phyloP scores from a whole-genome alignment of 1,284 basidiomycete genomes.

The Tremellales sp. region DNA sequence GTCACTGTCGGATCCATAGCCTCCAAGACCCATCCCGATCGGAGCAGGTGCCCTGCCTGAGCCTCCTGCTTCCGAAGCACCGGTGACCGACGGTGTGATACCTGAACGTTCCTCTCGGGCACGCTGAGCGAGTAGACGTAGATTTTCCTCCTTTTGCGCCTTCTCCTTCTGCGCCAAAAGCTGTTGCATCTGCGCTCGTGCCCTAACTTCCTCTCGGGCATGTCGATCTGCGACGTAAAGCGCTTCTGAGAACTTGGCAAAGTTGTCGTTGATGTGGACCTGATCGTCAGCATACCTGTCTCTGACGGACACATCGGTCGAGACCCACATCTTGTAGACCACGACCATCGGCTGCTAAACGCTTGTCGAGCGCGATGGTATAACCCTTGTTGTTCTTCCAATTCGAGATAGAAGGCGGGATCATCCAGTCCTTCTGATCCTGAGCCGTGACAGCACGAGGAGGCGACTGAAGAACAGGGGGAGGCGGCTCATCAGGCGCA shows the following conservation, averaged over 20 bases:
- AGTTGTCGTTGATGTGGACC: conserved; percentile 98
- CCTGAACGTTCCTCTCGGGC: conserved; percentile 92
- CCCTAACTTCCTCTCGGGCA: conserved; percentile 94
- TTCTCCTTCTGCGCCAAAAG: conserved; percentile 98
- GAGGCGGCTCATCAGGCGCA: conserved; percentile 91
- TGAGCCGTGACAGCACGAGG: conserved; percentile 92
- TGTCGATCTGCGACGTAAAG: conserved; percentile 96
- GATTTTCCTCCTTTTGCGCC: conserved; percentile 90
- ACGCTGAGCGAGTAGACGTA: conserved; percentile 87
- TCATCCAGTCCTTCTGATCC: conserved; percentile 99
- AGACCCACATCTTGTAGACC: conserved; percentile 90
- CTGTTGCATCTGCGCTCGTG: conserved; percentile 95
- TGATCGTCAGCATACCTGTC: conserved; percentile 38
- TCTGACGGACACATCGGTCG: not conserved
- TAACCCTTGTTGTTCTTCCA: conserved; percentile 99
- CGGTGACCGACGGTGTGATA: conserved; percentile 50
- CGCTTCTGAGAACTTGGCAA: conserved; percentile 97
- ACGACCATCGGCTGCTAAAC: conserved; percentile 93
- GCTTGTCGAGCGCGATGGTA: conserved; percentile 97
- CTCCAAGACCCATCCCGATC: conserved; percentile 68
- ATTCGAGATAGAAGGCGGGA: conserved; percentile 98
- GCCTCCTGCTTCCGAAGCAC: conserved; percentile 50
- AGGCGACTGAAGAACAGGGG: conserved; percentile 93
- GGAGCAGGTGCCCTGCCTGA: conserved; percentile 38
- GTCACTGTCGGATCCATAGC: conserved; percentile 70